Conservation (phyloP, 306 rosid genomes). For the cucumber (Cucumis sativus) region DNA sequence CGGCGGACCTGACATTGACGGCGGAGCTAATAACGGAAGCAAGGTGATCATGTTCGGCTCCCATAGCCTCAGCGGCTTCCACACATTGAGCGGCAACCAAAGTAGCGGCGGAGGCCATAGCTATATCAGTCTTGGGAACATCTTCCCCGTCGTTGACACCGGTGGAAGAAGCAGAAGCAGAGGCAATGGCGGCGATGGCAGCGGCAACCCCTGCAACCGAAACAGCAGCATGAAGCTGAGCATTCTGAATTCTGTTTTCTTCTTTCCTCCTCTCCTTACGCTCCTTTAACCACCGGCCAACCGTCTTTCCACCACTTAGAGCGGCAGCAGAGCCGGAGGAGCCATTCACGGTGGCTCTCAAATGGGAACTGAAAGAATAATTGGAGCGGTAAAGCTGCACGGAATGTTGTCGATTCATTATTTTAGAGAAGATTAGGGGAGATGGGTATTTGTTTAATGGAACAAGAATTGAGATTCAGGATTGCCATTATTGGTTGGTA, state of each 20-base stretch:
- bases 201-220: conserved; percentile 90
- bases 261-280: conserved; percentile 90
- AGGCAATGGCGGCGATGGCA: conserved; percentile 70
- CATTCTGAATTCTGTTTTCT: conserved; percentile 71
- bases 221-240: conserved; percentile 80
- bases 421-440: not conserved
- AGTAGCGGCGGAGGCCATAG: conserved; percentile 88
- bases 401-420: not conserved
- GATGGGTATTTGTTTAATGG: not conserved
- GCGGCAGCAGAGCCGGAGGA: conserved; percentile 8
- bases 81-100: conserved; percentile 92
- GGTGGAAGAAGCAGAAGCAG: conserved; percentile 60
- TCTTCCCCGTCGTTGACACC: conserved; percentile 47
- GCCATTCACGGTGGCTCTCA: conserved; percentile 18
- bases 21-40: conserved; percentile 75
- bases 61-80: conserved; percentile 87
- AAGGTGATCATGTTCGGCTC: conserved; percentile 84
- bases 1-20: conserved; percentile 78
- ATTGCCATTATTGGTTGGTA: not conserved
- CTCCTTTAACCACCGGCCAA: conserved; percentile 90
- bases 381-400: conserved; percentile 46
- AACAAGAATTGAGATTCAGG: not conserved
- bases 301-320: conserved; percentile 49
- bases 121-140: conserved; percentile 61
- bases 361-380: conserved; percentile 22